Percentiles rank a stretch among this genome's conserved stretches.
Conservation (phyloP, 2,329 filamentous ascomycete species). For the Penicillium olsonii region DNA sequence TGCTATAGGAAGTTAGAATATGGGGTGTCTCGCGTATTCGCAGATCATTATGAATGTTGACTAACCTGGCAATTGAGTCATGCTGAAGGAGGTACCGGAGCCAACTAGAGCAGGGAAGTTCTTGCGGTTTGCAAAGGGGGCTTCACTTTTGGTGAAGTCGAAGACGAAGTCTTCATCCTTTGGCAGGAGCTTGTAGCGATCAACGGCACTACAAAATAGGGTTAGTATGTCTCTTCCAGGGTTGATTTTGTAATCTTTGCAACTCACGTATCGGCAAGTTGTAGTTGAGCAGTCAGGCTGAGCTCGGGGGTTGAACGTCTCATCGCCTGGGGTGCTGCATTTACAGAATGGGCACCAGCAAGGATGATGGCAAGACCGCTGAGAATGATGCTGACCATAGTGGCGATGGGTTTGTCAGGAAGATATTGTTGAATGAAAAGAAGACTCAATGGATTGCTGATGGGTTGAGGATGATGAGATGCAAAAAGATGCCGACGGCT, state of each 20-base stretch:
- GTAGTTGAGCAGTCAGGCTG: constrained; percentile 21
- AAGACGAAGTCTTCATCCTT: constrained; percentile 25
- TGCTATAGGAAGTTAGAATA: constrained; percentile 6
- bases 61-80: constrained; percentile 20
- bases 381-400: neutral
- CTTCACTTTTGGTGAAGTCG: constrained; percentile 14
- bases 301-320: constrained; percentile 18
- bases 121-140: constrained; percentile 20
- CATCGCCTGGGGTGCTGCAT: constrained; percentile 16
- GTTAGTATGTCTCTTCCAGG: neutral
- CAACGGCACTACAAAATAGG: constrained; percentile 13
- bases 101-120: constrained; percentile 22
- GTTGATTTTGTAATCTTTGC: neutral
- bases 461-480: neutral
- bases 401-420: neutral
- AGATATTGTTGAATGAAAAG: neutral
- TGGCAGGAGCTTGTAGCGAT: constrained; percentile 26
- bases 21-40: no score
- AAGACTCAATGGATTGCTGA: no score
- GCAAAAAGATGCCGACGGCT: neutral
- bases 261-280: constrained; percentile 24
- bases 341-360: constrained; percentile 9
- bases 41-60: neutral
- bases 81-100: constrained; percentile 19
- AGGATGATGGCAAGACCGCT: neutral